Evolutionary conservation across 192 early-diverging fungal genomes (phyloP).

Genomic region (Backusella tuberculispora): DNA sequence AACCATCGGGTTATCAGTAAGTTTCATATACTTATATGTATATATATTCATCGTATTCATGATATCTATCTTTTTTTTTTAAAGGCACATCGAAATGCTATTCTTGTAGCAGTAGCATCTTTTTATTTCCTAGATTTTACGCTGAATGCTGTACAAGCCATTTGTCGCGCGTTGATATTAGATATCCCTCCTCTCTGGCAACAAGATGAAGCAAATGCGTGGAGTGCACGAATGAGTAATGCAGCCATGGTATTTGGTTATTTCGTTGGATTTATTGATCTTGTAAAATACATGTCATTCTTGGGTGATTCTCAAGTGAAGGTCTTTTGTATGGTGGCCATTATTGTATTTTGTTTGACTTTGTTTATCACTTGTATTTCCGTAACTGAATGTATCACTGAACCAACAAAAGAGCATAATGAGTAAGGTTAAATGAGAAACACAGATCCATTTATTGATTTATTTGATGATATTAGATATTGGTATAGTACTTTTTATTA

Average conservation of each 20-base stretch:
- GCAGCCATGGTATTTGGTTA: slow-evolving; percentile 85
- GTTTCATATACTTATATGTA: neutral
- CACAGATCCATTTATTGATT: neutral
- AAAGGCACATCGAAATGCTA: slow-evolving; percentile 43
- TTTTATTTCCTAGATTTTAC: slow-evolving; percentile 96
- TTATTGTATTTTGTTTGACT: slow-evolving; percentile 58
- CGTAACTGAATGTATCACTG: slow-evolving; percentile 53
- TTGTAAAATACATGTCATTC: slow-evolving; percentile 65
- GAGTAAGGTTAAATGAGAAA: slow-evolving; percentile 25
- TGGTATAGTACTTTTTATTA: slow-evolving; percentile 48
- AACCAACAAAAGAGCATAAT: slow-evolving; percentile 33
- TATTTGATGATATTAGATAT: slow-evolving; percentile 36
- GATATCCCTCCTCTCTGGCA: slow-evolving; percentile 80
- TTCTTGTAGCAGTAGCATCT: slow-evolving; percentile 73
- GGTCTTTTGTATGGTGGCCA: slow-evolving; percentile 77
- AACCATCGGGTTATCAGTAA: neutral
- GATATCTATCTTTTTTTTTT: neutral
- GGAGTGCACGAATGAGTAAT: slow-evolving; percentile 86
- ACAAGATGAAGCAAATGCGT: slow-evolving; percentile 83
- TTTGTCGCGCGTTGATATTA: slow-evolving; percentile 82
- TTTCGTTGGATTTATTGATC: slow-evolving; percentile 83
- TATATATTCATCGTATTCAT: neutral
- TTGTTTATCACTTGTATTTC: slow-evolving; percentile 71
- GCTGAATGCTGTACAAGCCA: slow-evolving; percentile 87
- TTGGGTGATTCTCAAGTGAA: slow-evolving; percentile 80